These are phyloP conservation scores for Hortiboletus flavorubellus DNA, from an alignment of 768 basidiomycete genomes.

Conservation along the genomic window DNA sequence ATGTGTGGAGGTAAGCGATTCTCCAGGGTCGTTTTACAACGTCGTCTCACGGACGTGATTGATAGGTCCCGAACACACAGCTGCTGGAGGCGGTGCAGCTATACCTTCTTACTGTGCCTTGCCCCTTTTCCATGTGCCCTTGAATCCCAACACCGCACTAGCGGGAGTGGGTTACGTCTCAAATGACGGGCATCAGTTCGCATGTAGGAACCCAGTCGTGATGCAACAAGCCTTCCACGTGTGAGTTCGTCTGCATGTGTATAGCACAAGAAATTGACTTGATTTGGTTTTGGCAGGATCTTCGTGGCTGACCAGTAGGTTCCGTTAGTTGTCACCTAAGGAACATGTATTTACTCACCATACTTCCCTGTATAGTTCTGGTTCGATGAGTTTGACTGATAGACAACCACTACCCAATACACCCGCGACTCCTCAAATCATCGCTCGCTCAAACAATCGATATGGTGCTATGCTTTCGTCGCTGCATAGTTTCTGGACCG, in stretches of 20 bases:
- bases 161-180: conserved; percentile 46
- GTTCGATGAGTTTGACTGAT: conserved; percentile 47
- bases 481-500: conserved; percentile 52
- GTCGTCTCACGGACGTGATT: background rate
- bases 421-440: conserved; percentile 40
- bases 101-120: conserved; percentile 54
- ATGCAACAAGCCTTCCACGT: conserved; percentile 58
- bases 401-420: conserved; percentile 43
- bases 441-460: conserved; percentile 40
- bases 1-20: conserved; percentile 45
- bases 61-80: conserved; percentile 50
- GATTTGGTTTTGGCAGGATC: conserved; percentile 32
- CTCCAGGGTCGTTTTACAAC: background rate
- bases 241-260: conserved; percentile 33
- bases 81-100: conserved; percentile 34
- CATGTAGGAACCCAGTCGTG: conserved; percentile 50
- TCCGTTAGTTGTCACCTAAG: background rate
- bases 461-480: conserved; percentile 60
- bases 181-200: conserved; percentile 52
- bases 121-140: conserved; percentile 49
- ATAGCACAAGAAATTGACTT: background rate
- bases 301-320: conserved; percentile 51
- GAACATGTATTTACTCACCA: background rate
- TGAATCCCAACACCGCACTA: conserved; percentile 25
- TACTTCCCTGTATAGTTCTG: conserved; percentile 36